Base-by-base conservation (phyloP, 768 basidiomycete genomes). In the Omphalotus guepiniiformis region DNA sequence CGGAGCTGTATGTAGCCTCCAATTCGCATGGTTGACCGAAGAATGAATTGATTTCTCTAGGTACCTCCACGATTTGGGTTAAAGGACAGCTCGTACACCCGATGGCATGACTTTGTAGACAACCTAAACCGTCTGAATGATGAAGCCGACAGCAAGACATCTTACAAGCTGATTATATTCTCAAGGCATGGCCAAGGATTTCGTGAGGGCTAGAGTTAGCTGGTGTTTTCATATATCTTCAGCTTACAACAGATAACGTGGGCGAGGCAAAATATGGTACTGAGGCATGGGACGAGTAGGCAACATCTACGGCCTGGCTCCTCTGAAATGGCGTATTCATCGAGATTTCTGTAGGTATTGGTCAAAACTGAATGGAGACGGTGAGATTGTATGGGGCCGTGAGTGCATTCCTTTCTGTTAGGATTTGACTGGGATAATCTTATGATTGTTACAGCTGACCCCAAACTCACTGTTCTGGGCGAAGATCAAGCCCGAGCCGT, bases 311-410 rank as follows among this genome's bases (percentile, higher is more conserved):
- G 25, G 44, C 12, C 37, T 21, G 7, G 6, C 7, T 36, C 15
- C 3, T 15, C 18, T 35, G 8, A 1, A 25, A 32, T 42, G n/a
- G 23, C 44, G 39, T 30, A 43, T 26, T 11, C 32, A 28, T 29
- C 28, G 9, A 35, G 23, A 36, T 30, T 22, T 27, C n/a, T 46
- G 13, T 45, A 86, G 85, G 9, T 59, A 82, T 53, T 88, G 79
- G 79, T 73, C 82, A 2, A 81, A 74, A 55, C 58, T 81, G 7
- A 63, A 84, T 39, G 82, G 81, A 0, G 83, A 91, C 52, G 82
- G 68, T 11, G 75, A 84, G 43, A 63, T 87, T 3, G 64, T 64
- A 1, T 91, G 88, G 88, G 88, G 88, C 22, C 87, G 84, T 85
- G 55, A 54, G 84, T 75, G 15, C 23, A 25, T 39, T 26, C 22